A percentile compares a stretch with the other conserved stretches of the same genome.
Conservation (phyloP, 2,329 filamentous ascomycete species). For the Diatrype stigma region DNA sequence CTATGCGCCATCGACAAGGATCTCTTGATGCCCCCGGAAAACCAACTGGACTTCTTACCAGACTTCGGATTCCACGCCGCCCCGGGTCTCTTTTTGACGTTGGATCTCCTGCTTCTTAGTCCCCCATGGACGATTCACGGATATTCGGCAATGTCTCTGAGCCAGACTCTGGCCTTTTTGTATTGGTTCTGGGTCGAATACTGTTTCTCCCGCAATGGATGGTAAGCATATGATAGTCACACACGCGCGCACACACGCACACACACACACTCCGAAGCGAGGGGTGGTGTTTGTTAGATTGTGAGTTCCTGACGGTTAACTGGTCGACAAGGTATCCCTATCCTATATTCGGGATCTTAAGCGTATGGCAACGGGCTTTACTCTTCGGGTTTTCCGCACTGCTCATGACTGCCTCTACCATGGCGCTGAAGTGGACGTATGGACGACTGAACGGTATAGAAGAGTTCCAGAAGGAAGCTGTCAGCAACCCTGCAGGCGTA, state of each 20-base stretch:
- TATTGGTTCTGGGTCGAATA: slow-evolving; percentile 79
- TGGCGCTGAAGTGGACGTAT: slow-evolving; percentile 66
- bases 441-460: slow-evolving; percentile 59
- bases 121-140: slow-evolving; percentile 67
- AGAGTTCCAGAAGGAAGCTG: slow-evolving; percentile 32
- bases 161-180: slow-evolving; percentile 54
- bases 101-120: slow-evolving; percentile 65
- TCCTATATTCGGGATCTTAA: slow-evolving; percentile 71
- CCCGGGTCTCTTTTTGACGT: slow-evolving; percentile 58
- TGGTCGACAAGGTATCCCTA: slow-evolving; percentile 67
- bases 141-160: slow-evolving; percentile 55
- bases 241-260: slow-evolving; percentile 4
- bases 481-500: slow-evolving; percentile 14
- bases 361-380: slow-evolving; percentile 58
- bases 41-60: slow-evolving; percentile 49
- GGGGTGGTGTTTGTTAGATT: not conserved
- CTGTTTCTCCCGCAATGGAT: slow-evolving; percentile 64
- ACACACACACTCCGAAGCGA: not conserved
- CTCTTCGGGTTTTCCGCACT: slow-evolving; percentile 68
- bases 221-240: slow-evolving; percentile 37
- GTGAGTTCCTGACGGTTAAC: not conserved
- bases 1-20: slow-evolving; percentile 53
- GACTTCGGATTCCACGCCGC: slow-evolving; percentile 65
- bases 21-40: slow-evolving; percentile 50
- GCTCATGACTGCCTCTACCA: slow-evolving; percentile 68